phyloP scores from a whole-genome alignment of 2,329 filamentous ascomycete genomes.

The Cadophora malorum region DNA sequence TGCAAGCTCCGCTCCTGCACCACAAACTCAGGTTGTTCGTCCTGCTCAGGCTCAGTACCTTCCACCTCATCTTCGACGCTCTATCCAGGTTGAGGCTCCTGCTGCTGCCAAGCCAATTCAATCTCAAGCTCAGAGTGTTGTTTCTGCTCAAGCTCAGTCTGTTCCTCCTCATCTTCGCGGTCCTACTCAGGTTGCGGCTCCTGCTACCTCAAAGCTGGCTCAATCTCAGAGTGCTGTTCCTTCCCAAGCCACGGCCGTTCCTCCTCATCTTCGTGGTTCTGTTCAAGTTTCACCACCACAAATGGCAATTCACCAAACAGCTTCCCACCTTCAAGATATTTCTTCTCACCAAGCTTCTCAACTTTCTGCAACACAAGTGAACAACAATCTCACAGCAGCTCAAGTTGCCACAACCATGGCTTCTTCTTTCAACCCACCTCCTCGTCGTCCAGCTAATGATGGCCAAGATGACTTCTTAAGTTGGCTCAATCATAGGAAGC shows the following conservation, averaged over 20 bases:
- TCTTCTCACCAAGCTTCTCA: background rate
- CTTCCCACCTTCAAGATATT: slow-evolving; percentile 2
- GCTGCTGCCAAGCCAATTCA: background rate
- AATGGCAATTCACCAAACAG: slow-evolving; percentile 1
- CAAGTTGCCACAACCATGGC: background rate
- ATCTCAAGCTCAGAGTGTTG: too few species aligned
- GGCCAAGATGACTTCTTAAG: slow-evolving; percentile 11
- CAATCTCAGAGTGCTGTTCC: background rate
- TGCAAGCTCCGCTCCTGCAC: background rate
- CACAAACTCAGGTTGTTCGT: background rate
- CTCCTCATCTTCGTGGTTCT: slow-evolving; percentile 11
- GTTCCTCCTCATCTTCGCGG: slow-evolving; percentile 7
- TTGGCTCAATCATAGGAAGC: slow-evolving; percentile 2
- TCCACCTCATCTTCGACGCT: background rate
- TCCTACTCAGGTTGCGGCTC: background rate
- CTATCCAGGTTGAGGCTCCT: background rate
- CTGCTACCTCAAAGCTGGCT: background rate
- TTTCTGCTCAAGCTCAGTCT: background rate
- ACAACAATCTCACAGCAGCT: slow-evolving; percentile 2
- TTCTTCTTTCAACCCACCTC: slow-evolving; percentile 1
- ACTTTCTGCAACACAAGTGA: background rate
- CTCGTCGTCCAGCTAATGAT: background rate
- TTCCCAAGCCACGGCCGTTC: background rate
- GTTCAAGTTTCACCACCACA: background rate
- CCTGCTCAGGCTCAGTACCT: background rate